Conservation (phyloP, 768 basidiomycete species). For the Coprinopsis strossmayeri region DNA sequence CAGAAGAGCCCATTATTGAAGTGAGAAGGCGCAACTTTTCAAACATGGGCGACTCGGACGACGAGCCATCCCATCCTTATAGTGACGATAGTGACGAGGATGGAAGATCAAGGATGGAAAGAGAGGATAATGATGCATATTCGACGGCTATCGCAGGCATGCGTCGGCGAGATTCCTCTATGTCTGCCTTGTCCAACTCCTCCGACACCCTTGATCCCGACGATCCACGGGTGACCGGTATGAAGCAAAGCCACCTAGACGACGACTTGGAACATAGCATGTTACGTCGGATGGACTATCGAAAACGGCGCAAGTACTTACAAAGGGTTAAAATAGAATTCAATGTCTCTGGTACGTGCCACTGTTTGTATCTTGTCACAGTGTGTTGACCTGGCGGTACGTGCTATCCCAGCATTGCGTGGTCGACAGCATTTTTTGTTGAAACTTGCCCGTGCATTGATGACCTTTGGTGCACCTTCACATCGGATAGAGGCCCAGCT, state of each 20-base stretch:
- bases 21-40: neutral
- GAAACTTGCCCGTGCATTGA: slow-evolving; percentile 78
- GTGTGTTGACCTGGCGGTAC: neutral
- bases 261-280: slow-evolving; percentile 45
- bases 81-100: too few species aligned
- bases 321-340: slow-evolving; percentile 65
- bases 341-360: slow-evolving; percentile 57
- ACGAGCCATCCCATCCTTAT: too few species aligned
- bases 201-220: slow-evolving; percentile 7
- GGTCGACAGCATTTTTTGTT: slow-evolving; percentile 82
- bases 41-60: neutral
- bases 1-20: neutral
- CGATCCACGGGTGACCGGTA: slow-evolving; percentile 5
- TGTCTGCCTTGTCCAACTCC: neutral
- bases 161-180: neutral
- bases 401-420: slow-evolving; percentile 48
- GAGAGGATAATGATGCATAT: neutral
- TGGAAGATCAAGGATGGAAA: too few species aligned
- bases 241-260: slow-evolving; percentile 5
- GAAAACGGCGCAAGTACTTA: slow-evolving; percentile 56
- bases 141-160: neutral
- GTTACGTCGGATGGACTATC: slow-evolving; percentile 62
- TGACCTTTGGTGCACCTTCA: slow-evolving; percentile 90
- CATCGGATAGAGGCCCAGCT: slow-evolving; percentile 94
- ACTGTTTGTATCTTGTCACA: slow-evolving; percentile 1